Conservation (phyloP, 768 basidiomycete genomes). For the Lentinula lateritia region DNA sequence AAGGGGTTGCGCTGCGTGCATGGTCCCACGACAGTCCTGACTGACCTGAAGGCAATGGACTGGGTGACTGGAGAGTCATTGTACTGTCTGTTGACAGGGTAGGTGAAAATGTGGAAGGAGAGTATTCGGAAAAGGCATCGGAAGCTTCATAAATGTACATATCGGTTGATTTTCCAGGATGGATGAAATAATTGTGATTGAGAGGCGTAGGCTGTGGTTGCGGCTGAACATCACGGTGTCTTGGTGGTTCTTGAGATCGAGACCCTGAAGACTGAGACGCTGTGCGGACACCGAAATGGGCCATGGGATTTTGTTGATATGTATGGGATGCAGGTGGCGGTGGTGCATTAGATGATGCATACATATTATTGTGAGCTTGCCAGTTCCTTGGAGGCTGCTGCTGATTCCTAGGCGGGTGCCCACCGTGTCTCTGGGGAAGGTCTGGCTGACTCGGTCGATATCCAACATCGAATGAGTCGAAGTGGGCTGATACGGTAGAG, state of each 20-base stretch:
- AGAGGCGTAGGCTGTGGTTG: not conserved
- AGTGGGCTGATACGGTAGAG: not conserved
- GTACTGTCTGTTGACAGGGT: conserved; percentile 2
- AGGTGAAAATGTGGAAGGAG: not conserved
- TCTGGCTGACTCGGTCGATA: conserved; percentile 1
- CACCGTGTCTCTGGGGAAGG: not conserved
- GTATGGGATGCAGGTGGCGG: not conserved
- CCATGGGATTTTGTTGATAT: not conserved
- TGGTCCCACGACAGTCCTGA: not conserved
- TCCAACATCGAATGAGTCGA: conserved; percentile 3
- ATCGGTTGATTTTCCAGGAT: not conserved
- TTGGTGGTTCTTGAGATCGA: not conserved
- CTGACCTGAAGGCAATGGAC: not conserved
- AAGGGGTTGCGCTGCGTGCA: not conserved
- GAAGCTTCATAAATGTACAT: conserved; percentile 8
- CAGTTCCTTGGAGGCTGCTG: not conserved
- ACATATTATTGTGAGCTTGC: not conserved
- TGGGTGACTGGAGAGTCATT: not conserved
- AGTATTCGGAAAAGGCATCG: conserved; percentile 4
- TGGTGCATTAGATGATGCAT: not conserved
- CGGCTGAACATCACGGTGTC: not conserved
- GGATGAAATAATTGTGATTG: conserved; percentile 1
- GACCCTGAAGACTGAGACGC: not conserved
- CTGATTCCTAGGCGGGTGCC: not conserved
- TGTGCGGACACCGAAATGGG: not conserved